Base-by-base conservation (phyloP, 164 flowering plant genomes). In the Umbilicus rupestris region DNA sequence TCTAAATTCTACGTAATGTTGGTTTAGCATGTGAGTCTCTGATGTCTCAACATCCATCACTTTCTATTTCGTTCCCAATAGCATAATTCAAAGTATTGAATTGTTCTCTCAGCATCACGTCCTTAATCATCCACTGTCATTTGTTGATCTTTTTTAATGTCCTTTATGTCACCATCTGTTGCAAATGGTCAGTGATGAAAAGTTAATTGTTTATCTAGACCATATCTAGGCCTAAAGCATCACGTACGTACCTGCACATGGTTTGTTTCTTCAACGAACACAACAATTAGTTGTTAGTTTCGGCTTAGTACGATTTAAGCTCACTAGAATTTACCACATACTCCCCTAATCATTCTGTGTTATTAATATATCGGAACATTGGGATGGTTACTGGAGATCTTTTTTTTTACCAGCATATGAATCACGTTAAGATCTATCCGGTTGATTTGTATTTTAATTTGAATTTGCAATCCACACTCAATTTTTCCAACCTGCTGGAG, bases 1-100 rank as follows among this genome's bases (percentile, higher is more conserved):
- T 52, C 58, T 24, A 52, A 52, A 26, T 52, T 52, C 58, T 52
- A 8, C 22, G 58, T 22, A 20, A 22, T 24, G 30, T 24, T 22
- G 24, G 58, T 52, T 52, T 52, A 22, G 30, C 58, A 52, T 52
- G 58, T 52, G 58, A 24, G 28, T 52, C 58, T 52, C 28, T 52
- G 58, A 52, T 52, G 58, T 24, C 14, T 22, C 14, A 22, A 24
- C 24, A 52, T 52, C 58, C 58, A 52, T 52, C 30, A 52, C 58
- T 52, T 26, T 52, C 14, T 52, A 2, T 26, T 52, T 30, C 58
- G 7, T 30, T 52, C 30, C 6, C 24, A n/a, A 24, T 24, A 24
- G 29, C 58, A 52, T 8, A 24, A 52, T 22, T 52, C 14, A 52
- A 24, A 24, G 30, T 52, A 24, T 22, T 5, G 58, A 52, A 52